These are phyloP conservation scores for Microbotryomycetes sp. DNA, from an alignment of 1,284 basidiomycete species.

Conservation along the genomic window DNA sequence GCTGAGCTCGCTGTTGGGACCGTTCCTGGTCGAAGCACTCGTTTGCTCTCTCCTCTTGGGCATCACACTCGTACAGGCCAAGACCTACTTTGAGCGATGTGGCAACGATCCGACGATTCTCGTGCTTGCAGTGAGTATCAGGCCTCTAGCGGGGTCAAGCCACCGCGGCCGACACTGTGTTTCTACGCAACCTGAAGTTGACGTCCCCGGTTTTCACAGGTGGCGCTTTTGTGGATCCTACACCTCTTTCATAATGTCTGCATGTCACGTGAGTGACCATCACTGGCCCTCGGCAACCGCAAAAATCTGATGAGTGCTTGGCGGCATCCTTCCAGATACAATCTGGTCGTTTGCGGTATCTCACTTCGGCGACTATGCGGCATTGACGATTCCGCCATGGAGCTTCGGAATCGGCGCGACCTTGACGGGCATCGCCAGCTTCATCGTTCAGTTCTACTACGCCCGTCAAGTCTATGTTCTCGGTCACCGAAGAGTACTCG, in stretches of 20 bases:
- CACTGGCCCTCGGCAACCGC: neutral
- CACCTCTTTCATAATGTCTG: neutral
- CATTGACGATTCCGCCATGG: neutral
- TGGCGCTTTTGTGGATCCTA: neutral
- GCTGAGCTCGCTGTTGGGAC: neutral
- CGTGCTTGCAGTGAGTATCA: neutral
- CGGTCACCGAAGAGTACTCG: neutral
- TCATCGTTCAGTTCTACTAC: neutral
- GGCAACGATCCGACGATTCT: neutral
- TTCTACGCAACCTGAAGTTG: neutral
- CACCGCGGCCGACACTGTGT: neutral
- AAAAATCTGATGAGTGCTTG: neutral
- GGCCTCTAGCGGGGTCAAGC: neutral
- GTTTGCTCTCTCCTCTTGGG: neutral
- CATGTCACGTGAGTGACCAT: neutral
- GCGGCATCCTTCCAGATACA: neutral
- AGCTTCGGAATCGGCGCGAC: neutral
- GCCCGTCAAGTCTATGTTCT: neutral
- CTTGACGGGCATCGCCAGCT: neutral
- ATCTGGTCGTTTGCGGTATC: neutral
- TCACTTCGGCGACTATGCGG: neutral
- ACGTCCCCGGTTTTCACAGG: too few species aligned
- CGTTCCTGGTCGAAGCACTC: neutral
- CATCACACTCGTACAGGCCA: neutral
- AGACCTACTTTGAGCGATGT: neutral